These are phyloP conservation scores for Purshia tridentata DNA, from an alignment of 306 rosid species.

Conservation along the genomic window DNA sequence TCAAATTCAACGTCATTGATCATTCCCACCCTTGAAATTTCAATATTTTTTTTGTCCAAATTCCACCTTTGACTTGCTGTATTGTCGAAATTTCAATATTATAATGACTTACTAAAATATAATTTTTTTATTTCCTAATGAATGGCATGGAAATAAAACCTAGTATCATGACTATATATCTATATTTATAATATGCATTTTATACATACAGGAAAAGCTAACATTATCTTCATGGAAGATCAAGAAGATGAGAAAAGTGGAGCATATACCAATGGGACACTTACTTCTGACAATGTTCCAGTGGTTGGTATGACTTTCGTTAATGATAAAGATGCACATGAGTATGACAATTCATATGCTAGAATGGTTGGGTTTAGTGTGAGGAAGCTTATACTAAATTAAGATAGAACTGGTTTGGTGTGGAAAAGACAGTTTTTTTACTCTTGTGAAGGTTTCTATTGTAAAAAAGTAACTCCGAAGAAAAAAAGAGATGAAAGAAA, in stretches of 20 bases:
- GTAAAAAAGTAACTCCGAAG: too few relatives aligned
- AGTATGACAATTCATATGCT: neutral
- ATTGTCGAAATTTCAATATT: too few relatives aligned
- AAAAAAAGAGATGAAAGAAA: too few relatives aligned
- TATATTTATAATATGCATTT: neutral
- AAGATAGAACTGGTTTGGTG: neutral
- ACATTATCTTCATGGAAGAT: neutral
- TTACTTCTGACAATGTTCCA: neutral
- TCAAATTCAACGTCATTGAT: too few relatives aligned
- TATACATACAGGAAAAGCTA: too few relatives aligned
- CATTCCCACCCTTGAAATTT: too few relatives aligned
- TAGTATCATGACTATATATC: too few relatives aligned
- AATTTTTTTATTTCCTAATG: too few relatives aligned
- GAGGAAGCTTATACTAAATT: neutral
- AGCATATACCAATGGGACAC: neutral
- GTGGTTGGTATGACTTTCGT: neutral
- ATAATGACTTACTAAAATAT: too few relatives aligned
- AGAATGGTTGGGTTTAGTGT: slow-evolving; percentile 1
- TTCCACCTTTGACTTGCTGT: too few relatives aligned
- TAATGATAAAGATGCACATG: neutral
- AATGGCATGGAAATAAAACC: too few relatives aligned
- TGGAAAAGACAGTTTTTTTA: neutral
- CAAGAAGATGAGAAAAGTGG: neutral
- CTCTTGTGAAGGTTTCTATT: neutral
- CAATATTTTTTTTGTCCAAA: too few relatives aligned